Conservation (phyloP, 306 rosid species). For the Gastrolobium villosum region DNA sequence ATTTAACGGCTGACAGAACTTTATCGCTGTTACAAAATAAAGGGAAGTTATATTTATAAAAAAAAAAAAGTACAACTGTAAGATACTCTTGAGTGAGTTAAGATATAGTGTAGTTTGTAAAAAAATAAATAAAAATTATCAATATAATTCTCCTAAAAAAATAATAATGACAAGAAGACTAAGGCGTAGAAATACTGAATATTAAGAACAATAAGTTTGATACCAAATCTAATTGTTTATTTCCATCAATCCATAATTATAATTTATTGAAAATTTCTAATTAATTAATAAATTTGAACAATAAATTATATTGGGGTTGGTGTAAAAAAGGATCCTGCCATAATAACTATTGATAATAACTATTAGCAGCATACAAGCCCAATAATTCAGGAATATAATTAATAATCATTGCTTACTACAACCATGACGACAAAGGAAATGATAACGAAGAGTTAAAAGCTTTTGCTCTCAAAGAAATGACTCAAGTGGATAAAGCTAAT, state of each 20-base stretch:
- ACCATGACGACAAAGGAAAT: not conserved
- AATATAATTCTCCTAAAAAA: not conserved
- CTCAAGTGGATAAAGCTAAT: not conserved
- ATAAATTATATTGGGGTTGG: no score
- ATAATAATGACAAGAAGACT: not conserved
- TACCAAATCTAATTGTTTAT: no score
- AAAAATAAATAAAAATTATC: no score
- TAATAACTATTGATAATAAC: not conserved
- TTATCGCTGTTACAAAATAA: not conserved
- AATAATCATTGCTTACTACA: not conserved
- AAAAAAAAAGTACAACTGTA: no score
- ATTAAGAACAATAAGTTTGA: not conserved
- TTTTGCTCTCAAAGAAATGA: not conserved
- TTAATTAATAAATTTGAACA: no score
- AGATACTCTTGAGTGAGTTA: no score
- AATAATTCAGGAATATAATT: not conserved
- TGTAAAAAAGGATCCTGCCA: no score
- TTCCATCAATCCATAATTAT: no score
- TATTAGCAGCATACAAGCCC: constrained; percentile 5
- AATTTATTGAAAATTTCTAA: no score
- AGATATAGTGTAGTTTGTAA: no score
- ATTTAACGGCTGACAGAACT: not conserved
- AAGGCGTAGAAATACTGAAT: not conserved
- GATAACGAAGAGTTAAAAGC: not conserved
- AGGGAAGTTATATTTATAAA: no score